phyloP scores from a whole-genome alignment of 352 stramenopile species.

The Globisporangium paddicum region DNA sequence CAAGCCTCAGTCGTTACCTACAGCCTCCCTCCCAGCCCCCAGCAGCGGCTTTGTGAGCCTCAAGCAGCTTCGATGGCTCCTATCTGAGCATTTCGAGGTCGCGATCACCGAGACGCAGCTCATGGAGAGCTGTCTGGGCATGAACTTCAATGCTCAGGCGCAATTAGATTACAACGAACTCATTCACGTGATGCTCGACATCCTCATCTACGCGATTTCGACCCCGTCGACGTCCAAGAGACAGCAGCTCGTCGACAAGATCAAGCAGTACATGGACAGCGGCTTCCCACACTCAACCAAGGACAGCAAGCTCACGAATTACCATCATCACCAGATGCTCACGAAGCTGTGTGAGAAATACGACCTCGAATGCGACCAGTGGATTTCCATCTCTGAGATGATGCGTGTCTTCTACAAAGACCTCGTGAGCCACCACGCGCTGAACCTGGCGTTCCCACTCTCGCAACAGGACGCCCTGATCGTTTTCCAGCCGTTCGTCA shows the following conservation, averaged over 20 bases:
- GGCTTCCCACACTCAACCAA: conserved; percentile 21
- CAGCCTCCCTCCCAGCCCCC: background rate
- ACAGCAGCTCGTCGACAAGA: conserved; percentile 13
- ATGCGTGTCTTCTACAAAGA: conserved; percentile 32
- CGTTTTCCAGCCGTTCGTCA: conserved; percentile 16
- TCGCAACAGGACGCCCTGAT: conserved; percentile 30
- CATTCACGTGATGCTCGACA: conserved; percentile 42
- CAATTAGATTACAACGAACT: conserved; percentile 52
- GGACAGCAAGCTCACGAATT: background rate
- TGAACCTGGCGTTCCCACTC: conserved; percentile 27
- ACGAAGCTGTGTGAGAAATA: conserved; percentile 44
- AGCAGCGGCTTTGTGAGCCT: conserved; percentile 50
- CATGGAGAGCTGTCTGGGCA: conserved; percentile 55
- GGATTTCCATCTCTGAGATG: conserved; percentile 33
- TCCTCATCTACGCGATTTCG: conserved; percentile 44
- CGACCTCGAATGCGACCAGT: conserved; percentile 27
- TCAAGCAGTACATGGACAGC: conserved; percentile 37
- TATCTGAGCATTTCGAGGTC: conserved; percentile 29
- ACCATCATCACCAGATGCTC: conserved; percentile 20
- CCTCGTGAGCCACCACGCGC: conserved; percentile 29
- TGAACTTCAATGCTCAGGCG: conserved; percentile 51
- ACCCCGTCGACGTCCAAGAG: conserved; percentile 17
- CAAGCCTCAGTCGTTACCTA: background rate
- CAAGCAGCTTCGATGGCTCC: conserved; percentile 40
- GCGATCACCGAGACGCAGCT: conserved; percentile 29